Conservation (phyloP, 495 filamentous ascomycete genomes). For the Neurospora sp. region DNA sequence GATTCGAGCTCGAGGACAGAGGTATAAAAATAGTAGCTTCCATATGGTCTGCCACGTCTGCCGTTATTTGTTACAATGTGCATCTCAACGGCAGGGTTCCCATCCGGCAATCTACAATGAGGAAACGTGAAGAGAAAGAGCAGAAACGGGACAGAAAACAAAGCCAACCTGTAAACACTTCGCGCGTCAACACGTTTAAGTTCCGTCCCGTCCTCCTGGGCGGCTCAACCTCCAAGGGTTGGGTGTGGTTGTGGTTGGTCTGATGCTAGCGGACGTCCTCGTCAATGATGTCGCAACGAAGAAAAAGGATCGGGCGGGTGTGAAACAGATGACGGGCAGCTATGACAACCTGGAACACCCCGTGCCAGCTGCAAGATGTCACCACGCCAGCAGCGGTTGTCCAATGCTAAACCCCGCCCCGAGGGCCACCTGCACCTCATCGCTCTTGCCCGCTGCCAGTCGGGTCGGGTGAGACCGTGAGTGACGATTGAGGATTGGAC, state of each 20-base stretch:
- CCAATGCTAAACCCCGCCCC: neutral
- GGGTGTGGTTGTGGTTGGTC: neutral
- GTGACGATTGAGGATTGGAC: neutral
- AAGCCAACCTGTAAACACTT: neutral
- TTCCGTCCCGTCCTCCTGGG: neutral
- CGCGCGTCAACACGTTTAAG: neutral
- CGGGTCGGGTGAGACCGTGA: neutral
- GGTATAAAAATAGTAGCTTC: neutral
- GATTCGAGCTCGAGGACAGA: neutral
- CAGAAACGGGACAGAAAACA: neutral
- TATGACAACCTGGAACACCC: neutral
- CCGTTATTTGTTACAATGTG: neutral
- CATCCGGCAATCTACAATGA: neutral
- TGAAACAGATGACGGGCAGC: neutral
- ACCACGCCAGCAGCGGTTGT: no score
- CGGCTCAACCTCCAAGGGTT: neutral
- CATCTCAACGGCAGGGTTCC: neutral
- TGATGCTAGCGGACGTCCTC: neutral
- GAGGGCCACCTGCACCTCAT: neutral
- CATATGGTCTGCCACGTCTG: neutral
- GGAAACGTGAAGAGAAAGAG: neutral
- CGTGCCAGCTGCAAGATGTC: neutral
- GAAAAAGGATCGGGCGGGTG: neutral
- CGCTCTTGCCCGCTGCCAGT: neutral
- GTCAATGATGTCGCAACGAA: neutral